Base-by-base conservation (phyloP, 371 early-diverging fungal species). In the Rhizopus stolonifer region DNA sequence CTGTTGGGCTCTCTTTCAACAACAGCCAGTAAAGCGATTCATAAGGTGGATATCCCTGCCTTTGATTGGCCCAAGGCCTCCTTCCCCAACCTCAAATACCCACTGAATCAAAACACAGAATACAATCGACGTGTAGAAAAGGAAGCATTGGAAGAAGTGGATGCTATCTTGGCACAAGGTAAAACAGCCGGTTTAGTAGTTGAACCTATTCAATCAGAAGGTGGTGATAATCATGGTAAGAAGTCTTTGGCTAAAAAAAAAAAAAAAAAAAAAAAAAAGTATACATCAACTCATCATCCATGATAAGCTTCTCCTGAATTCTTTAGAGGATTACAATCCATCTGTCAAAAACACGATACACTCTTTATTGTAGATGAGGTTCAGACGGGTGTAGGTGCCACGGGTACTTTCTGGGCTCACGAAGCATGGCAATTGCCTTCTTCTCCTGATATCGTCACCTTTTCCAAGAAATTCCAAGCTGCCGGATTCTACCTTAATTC, bases 321-420 rank as follows among this genome's bases (percentile, higher is more conserved):
- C 59, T 87, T 89, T 71, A 81, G 79, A 26, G 70, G 67, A 2
- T 60, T 91, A 40, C 79, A 89, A 44, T 73, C 81, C 4, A 57
- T 91, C 48, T 89, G 90, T 26, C 60, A 74, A 34, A 65, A 79
- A 39, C 52, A 83, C 44, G 84, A 80, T 23, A 82, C 89, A 13
- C 63, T 89, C 39, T 79, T 92, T 60, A 89, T 92, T 53, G 88
- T 87, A 8, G 93, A 92, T 50, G 93, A 92, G 60, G 89, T 91
- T 17, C 92, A 92, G 60, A 88, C 88, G 0, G 93, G 93, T 38
- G 88, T 88, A 11, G 91, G 89, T n/a, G 83, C 88, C 18, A 87
- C 92, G 0, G 93, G 93, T 17, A 79, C 81, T 7, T 88, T 88
- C 58, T 89, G 89, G 89, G 89, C 88, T 2, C 89, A 89, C 56